Conservation (phyloP, 2,329 filamentous ascomycete genomes). For the Chaetomiaceae sp. region DNA sequence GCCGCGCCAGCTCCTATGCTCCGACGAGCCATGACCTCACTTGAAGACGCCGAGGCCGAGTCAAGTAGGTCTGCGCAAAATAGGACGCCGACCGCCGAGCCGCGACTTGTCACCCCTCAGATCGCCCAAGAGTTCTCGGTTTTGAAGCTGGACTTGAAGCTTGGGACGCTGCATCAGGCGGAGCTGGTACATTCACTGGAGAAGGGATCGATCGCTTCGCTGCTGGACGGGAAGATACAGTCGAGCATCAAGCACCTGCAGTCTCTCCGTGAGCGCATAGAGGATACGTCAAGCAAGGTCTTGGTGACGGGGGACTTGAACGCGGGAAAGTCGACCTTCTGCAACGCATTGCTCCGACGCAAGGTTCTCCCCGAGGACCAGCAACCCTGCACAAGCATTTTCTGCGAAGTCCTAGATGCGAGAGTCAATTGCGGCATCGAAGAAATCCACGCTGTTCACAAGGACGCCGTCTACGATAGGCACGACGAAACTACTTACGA, state of each 20-base stretch:
- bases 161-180: slow-evolving; percentile 78
- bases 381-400: slow-evolving; percentile 96
- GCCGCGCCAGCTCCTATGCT: slow-evolving; percentile 33
- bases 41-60: slow-evolving; percentile 61
- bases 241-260: slow-evolving; percentile 89
- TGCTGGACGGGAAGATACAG: slow-evolving; percentile 90
- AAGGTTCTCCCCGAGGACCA: slow-evolving; percentile 96
- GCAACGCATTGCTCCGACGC: slow-evolving; percentile 88
- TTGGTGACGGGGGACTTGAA: slow-evolving; percentile 94
- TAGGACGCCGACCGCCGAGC: slow-evolving; percentile 59
- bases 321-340: slow-evolving; percentile 97
- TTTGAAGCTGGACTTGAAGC: slow-evolving; percentile 87
- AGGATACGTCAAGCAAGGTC: slow-evolving; percentile 96
- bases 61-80: slow-evolving; percentile 68
- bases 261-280: slow-evolving; percentile 84
- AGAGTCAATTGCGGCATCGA: slow-evolving; percentile 87
- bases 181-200: slow-evolving; percentile 93
- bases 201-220: slow-evolving; percentile 81
- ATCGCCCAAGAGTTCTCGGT: slow-evolving; percentile 95
- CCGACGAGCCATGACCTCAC: slow-evolving; percentile 67
- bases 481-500: slow-evolving; percentile 94
- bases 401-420: slow-evolving; percentile 92
- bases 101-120: slow-evolving; percentile 82
- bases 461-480: slow-evolving; percentile 72
- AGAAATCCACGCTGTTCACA: slow-evolving; percentile 93